Percentiles rank a stretch among this genome's conserved stretches.
phyloP scores from a whole-genome alignment of 2,329 filamentous ascomycete species.

The Westerdykella sp. region DNA sequence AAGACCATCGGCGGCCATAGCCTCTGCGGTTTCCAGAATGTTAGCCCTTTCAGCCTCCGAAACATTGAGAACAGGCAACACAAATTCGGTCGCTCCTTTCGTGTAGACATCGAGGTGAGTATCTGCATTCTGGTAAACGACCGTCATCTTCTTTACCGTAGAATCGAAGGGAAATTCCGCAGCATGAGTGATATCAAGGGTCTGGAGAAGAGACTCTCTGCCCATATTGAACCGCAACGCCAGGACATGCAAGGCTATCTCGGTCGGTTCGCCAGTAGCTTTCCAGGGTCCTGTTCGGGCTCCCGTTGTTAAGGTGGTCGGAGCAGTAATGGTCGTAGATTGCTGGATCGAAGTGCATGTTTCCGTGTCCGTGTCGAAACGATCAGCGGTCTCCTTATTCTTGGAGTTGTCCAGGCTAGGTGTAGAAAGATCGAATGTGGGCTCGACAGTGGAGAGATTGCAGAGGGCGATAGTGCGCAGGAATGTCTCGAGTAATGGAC shows the following conservation, averaged over 20 bases:
- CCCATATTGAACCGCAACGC: conserved; percentile 36
- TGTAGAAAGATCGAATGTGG: conserved; percentile 10
- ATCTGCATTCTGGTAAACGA: conserved; percentile 29
- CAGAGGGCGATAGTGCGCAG: conserved; percentile 36
- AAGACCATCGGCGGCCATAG: conserved; percentile 35
- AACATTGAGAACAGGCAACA: conserved; percentile 28
- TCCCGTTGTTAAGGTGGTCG: conserved; percentile 16
- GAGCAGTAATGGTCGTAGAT: conserved; percentile 19
- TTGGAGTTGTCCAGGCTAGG: conserved; percentile 46
- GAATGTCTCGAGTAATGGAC: conserved; percentile 21
- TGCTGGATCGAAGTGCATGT: conserved; percentile 15
- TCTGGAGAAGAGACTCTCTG: conserved; percentile 23
- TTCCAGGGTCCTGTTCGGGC: conserved; percentile 21
- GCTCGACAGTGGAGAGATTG: conserved; percentile 35
- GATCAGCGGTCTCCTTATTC: conserved; percentile 41
- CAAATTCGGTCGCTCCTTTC: conserved; percentile 36
- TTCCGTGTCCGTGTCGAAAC: conserved; percentile 25
- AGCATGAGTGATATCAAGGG: conserved; percentile 24
- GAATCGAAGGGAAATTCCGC: conserved; percentile 39
- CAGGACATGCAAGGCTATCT: conserved; percentile 37
- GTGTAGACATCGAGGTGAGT: conserved; percentile 32
- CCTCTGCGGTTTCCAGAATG: conserved; percentile 27
- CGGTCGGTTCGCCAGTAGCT: conserved; percentile 35
- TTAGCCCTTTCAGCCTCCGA: conserved; percentile 24
- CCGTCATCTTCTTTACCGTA: conserved; percentile 37